Conservation (phyloP, 768 basidiomycete genomes). For the Omphalotus guepiniiformis region DNA sequence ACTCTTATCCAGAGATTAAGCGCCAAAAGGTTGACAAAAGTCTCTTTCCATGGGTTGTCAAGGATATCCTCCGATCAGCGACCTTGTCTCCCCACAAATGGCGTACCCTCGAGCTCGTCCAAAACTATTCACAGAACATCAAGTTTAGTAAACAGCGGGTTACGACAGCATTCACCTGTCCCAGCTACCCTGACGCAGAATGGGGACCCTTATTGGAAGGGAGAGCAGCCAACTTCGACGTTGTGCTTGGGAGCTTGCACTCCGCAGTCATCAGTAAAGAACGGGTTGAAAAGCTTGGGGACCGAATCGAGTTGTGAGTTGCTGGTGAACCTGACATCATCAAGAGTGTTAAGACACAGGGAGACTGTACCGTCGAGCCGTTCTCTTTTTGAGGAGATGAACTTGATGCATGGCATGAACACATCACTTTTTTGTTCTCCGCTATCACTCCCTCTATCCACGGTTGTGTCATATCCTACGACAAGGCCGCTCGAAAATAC, state of each 20-base stretch:
- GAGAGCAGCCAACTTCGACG: constrained; percentile 29
- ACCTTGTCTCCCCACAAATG: background rate
- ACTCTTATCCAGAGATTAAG: background rate
- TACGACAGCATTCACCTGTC: constrained; percentile 4
- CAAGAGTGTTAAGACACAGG: too few species aligned
- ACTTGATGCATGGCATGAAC: constrained; percentile 21
- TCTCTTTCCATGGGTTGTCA: background rate
- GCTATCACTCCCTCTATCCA: constrained; percentile 9
- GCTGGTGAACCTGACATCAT: background rate
- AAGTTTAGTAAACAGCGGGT: constrained; percentile 7
- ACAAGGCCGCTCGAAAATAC: constrained; percentile 23
- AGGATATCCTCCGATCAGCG: background rate
- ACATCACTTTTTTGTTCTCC: constrained; percentile 22
- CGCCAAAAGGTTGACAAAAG: background rate
- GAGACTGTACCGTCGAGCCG: constrained; percentile 13
- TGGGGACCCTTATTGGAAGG: constrained; percentile 27
- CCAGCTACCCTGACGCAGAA: constrained; percentile 20
- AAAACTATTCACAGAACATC: constrained; percentile 1
- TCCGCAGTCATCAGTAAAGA: too few species aligned
- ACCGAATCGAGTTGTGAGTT: constrained; percentile 16
- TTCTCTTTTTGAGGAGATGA: constrained; percentile 24
- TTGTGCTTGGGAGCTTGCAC: constrained; percentile 18
- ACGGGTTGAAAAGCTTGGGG: constrained; percentile 13
- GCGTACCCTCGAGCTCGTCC: background rate
- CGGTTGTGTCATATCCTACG: constrained; percentile 23